phyloP scores from a whole-genome alignment of 257 asterid species.

The Capsicum baccatum region DNA sequence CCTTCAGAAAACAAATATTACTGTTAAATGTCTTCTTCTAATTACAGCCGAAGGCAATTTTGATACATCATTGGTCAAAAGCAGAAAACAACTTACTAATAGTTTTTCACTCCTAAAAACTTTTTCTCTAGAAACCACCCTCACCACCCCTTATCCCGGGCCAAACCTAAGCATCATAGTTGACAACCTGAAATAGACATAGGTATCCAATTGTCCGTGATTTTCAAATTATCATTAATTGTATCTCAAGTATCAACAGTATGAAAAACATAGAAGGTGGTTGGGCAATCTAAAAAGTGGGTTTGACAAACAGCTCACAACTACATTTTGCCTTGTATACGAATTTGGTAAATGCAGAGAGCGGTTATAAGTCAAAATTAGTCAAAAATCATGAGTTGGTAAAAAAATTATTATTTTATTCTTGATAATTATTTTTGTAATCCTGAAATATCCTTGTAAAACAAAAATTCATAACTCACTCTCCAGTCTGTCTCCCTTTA shows the following conservation, averaged over 20 bases:
- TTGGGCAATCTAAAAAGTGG: neutral
- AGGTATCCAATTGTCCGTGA: neutral
- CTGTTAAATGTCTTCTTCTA: neutral
- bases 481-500: neutral
- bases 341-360: neutral
- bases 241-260: neutral
- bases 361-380: neutral
- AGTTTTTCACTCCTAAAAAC: neutral
- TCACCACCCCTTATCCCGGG: neutral
- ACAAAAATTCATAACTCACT: neutral
- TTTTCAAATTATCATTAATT: neutral
- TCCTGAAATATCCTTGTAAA: neutral
- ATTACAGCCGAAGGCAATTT: neutral
- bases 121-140: slow-evolving; percentile 9
- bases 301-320: neutral
- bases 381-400: neutral
- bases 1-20: neutral
- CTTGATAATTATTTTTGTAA: neutral
- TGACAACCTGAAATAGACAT: neutral
- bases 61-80: neutral
- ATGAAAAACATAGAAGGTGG: neutral
- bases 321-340: neutral
- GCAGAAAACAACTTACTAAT: neutral
- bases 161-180: neutral
- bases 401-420: neutral